phyloP scores from a whole-genome alignment of 1,139 yeast species.

The Taphrina sp. region DNA sequence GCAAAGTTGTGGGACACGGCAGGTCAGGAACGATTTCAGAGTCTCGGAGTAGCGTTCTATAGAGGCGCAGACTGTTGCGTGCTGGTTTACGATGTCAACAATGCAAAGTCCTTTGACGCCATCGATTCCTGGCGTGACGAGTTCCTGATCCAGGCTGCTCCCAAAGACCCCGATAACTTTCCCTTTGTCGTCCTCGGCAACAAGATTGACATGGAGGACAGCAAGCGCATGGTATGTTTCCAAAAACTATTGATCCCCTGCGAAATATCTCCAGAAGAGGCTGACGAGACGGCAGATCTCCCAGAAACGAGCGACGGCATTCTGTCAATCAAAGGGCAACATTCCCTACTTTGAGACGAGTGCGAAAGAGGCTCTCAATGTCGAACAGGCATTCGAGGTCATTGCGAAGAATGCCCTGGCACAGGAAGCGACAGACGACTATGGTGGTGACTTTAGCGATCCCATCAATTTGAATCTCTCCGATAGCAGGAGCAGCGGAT shows the following conservation, averaged over 20 bases:
- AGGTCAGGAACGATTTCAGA: constrained; percentile 85
- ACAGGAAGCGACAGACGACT: constrained; percentile 77
- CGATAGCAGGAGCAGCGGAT: constrained; percentile 30
- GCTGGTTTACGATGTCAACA: constrained; percentile 89
- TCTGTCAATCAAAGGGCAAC: constrained; percentile 82
- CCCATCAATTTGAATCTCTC: constrained; percentile 35
- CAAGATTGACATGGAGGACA: constrained; percentile 91
- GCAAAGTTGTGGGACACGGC: constrained; percentile 80
- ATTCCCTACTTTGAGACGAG: constrained; percentile 91
- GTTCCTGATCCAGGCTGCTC: constrained; percentile 87
- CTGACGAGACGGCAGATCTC: constrained; percentile 45
- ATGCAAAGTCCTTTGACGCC: constrained; percentile 86
- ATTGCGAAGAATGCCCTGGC: constrained; percentile 94
- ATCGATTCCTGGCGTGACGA: constrained; percentile 93
- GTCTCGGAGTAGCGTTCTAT: constrained; percentile 94
- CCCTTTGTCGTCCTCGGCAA: constrained; percentile 94
- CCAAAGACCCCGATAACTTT: constrained; percentile 88
- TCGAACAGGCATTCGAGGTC: constrained; percentile 92
- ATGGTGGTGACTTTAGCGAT: constrained; percentile 34
- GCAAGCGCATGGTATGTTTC: constrained; percentile 64
- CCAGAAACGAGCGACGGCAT: constrained; percentile 77
- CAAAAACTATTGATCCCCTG: no score
- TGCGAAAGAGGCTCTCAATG: constrained; percentile 88
- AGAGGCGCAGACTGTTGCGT: constrained; percentile 99
- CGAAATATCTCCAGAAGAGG: no score